Conservation (phyloP, 768 basidiomycete species). For the Hygrophoropsis aurantiaca region DNA sequence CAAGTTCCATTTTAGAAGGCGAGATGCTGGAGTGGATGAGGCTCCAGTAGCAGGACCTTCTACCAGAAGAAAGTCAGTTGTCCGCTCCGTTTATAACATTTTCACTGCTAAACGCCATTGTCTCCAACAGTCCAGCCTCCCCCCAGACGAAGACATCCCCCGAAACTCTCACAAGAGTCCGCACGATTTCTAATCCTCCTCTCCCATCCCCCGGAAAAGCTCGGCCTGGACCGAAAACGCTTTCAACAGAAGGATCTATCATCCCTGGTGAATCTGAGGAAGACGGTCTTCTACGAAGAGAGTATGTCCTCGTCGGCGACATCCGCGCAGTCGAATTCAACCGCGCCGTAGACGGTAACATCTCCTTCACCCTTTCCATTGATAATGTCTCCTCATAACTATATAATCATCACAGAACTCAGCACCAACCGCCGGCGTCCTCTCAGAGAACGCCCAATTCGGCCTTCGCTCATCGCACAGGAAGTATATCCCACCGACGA, state of each 20-base stretch:
- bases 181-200: constrained; percentile 9
- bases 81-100: not conserved
- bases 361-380: not conserved
- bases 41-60: constrained; percentile 5
- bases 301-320: constrained; percentile 95
- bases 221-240: constrained; percentile 16
- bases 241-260: constrained; percentile 59
- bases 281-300: constrained; percentile 74
- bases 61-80: constrained; percentile 19
- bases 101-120: not conserved
- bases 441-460: constrained; percentile 52
- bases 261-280: constrained; percentile 86
- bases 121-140: constrained; percentile 10
- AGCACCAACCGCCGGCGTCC: constrained; percentile 57
- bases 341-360: constrained; percentile 84
- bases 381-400: constrained; percentile 11
- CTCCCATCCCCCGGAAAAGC: constrained; percentile 6
- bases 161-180: constrained; percentile 10
- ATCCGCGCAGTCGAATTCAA: constrained; percentile 89
- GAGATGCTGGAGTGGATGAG: constrained; percentile 19
- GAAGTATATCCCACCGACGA: constrained; percentile 40
- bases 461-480: constrained; percentile 50
- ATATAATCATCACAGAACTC: constrained; percentile 50
- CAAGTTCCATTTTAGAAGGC: constrained; percentile 68
- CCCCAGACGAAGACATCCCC: constrained; percentile 16